Conservation (phyloP, 2,329 filamentous ascomycete genomes). For the Ophiobolus disseminans region DNA sequence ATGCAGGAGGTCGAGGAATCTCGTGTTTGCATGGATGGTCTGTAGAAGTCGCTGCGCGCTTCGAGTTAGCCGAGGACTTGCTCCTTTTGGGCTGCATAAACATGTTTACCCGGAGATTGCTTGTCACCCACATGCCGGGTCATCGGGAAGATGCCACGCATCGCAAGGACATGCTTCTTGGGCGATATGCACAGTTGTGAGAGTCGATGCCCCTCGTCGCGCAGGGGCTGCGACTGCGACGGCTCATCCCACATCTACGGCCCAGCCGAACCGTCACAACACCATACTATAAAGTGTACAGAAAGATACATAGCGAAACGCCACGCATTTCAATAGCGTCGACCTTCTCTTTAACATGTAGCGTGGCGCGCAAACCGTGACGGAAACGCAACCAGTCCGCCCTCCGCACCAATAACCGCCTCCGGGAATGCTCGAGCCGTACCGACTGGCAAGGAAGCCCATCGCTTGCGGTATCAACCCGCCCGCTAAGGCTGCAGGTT, state of each 20-base stretch:
- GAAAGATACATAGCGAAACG: not conserved
- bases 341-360: too few relatives aligned
- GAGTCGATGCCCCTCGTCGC: not conserved
- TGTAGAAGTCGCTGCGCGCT: too few relatives aligned
- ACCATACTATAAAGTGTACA: not conserved
- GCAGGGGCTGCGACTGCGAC: not conserved
- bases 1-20: too few relatives aligned
- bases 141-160: constrained; percentile 2
- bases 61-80: too few relatives aligned
- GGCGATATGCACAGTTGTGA: constrained; percentile 1
- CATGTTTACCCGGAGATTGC: constrained; percentile 13
- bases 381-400: constrained; percentile 4
- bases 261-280: not conserved
- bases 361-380: constrained; percentile 2
- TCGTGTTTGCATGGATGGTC: too few relatives aligned
- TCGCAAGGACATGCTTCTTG: constrained; percentile 1
- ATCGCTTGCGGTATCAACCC: constrained; percentile 4
- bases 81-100: constrained; percentile 12
- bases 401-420: constrained; percentile 3
- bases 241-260: not conserved
- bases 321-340: constrained; percentile 12
- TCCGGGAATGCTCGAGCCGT: constrained; percentile 6
- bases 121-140: constrained; percentile 9
- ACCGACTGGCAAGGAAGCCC: constrained; percentile 3
- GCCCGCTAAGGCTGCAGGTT: constrained; percentile 10